phyloP scores from a whole-genome alignment of 2,329 filamentous ascomycete genomes.

The Stagonosporopsis tanaceti region DNA sequence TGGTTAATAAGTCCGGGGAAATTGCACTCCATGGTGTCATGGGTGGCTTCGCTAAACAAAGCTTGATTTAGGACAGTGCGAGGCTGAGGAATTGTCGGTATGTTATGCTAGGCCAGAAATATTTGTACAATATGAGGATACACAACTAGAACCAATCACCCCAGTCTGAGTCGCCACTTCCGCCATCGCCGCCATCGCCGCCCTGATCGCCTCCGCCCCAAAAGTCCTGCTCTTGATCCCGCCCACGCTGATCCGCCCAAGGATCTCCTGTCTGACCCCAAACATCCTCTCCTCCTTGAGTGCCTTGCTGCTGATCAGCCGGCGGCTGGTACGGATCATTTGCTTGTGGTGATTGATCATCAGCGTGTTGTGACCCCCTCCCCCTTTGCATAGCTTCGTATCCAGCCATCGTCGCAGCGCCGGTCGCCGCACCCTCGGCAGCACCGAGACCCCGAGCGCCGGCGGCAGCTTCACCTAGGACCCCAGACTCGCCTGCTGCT shows the following conservation, averaged over 20 bases:
- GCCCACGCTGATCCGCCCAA: conserved; percentile 25
- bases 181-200: conserved; percentile 46
- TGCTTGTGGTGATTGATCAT: conserved; percentile 40
- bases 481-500: conserved; percentile 54
- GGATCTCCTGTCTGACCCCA: conserved; percentile 42
- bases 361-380: conserved; percentile 38
- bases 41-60: background rate
- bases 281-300: conserved; percentile 32
- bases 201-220: conserved; percentile 38
- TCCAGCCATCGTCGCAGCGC: conserved; percentile 68
- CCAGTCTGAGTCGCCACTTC: conserved; percentile 30
- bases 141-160: conserved; percentile 32
- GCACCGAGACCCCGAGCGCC: conserved; percentile 50
- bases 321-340: conserved; percentile 32
- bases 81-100: background rate
- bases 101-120: conserved; percentile 1
- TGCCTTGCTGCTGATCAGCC: conserved; percentile 31
- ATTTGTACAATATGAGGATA: conserved; percentile 5
- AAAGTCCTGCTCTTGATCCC: conserved; percentile 34
- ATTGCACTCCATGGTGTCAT: background rate
- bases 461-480: conserved; percentile 58
- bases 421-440: conserved; percentile 56
- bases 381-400: conserved; percentile 69
- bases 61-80: background rate
- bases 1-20: conserved; percentile 4